These are phyloP conservation scores for Cyclotella choctawhatcheeana DNA, from an alignment of 108 stramenopile genomes.

Conservation along the genomic window DNA sequence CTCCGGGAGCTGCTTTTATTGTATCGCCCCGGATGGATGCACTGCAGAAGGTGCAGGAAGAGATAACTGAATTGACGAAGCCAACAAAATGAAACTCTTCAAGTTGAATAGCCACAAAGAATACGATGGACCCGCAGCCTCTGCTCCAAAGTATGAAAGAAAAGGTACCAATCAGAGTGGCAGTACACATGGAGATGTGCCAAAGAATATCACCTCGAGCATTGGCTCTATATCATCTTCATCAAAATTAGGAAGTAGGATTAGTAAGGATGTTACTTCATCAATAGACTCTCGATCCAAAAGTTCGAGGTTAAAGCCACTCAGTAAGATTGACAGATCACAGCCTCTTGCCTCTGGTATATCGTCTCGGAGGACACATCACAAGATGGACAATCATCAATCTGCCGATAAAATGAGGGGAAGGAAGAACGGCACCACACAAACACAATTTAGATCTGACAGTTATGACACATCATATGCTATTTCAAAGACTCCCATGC, in stretches of 20 bases:
- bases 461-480: not conserved
- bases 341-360: constrained; percentile 11
- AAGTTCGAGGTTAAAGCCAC: not conserved
- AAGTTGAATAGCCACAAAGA: constrained; percentile 2
- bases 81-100: constrained; percentile 2
- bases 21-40: constrained; percentile 22
- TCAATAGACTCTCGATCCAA: not conserved
- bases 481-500: constrained; percentile 24
- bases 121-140: constrained; percentile 12
- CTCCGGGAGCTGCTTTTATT: constrained; percentile 56
- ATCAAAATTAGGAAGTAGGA: not conserved
- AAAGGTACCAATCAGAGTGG: not conserved
- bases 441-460: not conserved
- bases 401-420: constrained; percentile 8
- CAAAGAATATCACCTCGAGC: not conserved
- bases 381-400: not conserved
- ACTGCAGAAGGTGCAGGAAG: constrained; percentile 12
- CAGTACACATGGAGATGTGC: too few species aligned
- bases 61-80: constrained; percentile 6
- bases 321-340: not conserved
- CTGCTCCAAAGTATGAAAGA: not conserved
- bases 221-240: not conserved
- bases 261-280: not conserved
- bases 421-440: not conserved
- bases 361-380: not conserved